Evolutionary conservation across 805 yeast genomes (phyloP).

Genomic region (Candida germanica): DNA sequence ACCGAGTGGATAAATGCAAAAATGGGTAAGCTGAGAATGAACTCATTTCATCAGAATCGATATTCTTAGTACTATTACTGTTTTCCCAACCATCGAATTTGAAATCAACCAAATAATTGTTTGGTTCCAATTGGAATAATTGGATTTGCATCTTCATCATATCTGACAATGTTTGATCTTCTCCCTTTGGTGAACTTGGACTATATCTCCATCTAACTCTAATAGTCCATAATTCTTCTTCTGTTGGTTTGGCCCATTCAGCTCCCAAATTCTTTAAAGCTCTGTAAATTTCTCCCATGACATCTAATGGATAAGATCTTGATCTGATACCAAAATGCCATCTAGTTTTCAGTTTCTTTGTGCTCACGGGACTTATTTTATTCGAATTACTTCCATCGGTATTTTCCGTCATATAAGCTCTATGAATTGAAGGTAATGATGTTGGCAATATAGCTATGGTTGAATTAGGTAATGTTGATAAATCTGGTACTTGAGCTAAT

Average conservation of each 20-base stretch:
- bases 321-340: constrained; percentile 99
- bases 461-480: constrained; percentile 58
- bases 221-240: constrained; percentile 94
- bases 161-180: constrained; percentile 44
- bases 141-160: constrained; percentile 97
- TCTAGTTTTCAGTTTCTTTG: constrained; percentile 86
- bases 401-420: constrained; percentile 81
- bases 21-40: constrained; percentile 96
- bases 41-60: constrained; percentile 65
- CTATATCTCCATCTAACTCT: constrained; percentile 91
- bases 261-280: constrained; percentile 93
- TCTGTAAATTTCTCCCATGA: constrained; percentile 96
- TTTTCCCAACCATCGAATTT: constrained; percentile 96
- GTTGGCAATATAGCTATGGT: constrained; percentile 92
- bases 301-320: constrained; percentile 93
- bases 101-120: constrained; percentile 93
- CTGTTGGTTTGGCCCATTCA: constrained; percentile 94
- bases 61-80: constrained; percentile 23
- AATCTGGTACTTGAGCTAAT: constrained; percentile 44
- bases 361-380: constrained; percentile 50
- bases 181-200: constrained; percentile 17
- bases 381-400: constrained; percentile 13
- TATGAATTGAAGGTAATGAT: constrained; percentile 88
- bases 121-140: constrained; percentile 91
- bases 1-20: constrained; percentile 83